These are phyloP conservation scores for Blastobotrys proliferans DNA, from an alignment of 1,139 yeast genomes.

Conservation along the genomic window DNA sequence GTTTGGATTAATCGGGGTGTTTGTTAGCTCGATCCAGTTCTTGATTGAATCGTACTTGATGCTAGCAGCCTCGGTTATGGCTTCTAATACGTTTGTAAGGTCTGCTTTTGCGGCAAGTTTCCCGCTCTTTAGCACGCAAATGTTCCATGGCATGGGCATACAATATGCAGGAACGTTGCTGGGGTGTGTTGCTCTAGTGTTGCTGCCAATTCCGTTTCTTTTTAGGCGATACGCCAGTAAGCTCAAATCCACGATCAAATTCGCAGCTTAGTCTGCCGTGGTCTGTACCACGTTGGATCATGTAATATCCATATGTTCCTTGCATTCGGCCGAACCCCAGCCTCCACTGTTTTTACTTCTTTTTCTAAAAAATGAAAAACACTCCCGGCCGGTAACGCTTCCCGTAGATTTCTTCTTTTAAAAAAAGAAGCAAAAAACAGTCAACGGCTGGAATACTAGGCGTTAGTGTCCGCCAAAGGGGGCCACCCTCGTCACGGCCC, in stretches of 20 bases:
- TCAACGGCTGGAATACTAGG: too few species aligned
- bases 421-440: too few species aligned
- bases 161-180: slow-evolving; percentile 81
- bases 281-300: too few species aligned
- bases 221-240: slow-evolving; percentile 35
- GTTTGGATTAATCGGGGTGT: slow-evolving; percentile 67
- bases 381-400: too few species aligned
- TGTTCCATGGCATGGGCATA: slow-evolving; percentile 73
- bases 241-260: background rate
- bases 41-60: slow-evolving; percentile 73
- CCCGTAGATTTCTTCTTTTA: too few species aligned
- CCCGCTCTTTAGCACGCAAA: slow-evolving; percentile 73
- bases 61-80: slow-evolving; percentile 86
- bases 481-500: too few species aligned
- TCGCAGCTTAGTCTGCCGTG: background rate
- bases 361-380: too few species aligned
- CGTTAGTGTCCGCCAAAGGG: too few species aligned
- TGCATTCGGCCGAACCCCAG: too few species aligned
- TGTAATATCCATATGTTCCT: too few species aligned
- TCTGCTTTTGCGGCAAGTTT: slow-evolving; percentile 69
- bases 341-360: too few species aligned
- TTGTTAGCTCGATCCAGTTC: slow-evolving; percentile 76
- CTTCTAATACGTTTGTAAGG: slow-evolving; percentile 85
- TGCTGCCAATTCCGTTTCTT: slow-evolving; percentile 73
- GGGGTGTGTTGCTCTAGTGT: slow-evolving; percentile 58